phyloP scores from a whole-genome alignment of 1,284 basidiomycete genomes.

The Marasmius tenuissimus region DNA sequence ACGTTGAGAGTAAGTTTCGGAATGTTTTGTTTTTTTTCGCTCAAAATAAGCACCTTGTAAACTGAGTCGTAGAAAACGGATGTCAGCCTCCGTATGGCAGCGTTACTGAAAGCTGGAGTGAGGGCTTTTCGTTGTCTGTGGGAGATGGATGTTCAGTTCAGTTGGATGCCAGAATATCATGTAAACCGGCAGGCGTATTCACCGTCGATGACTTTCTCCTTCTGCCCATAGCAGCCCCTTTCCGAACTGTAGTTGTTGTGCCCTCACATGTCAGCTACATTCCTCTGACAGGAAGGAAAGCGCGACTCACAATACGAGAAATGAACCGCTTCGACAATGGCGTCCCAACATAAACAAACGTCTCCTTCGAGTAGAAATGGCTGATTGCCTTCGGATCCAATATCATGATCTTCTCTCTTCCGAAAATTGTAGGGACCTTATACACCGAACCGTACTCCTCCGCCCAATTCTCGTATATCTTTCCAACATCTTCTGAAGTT shows the following conservation, averaged over 20 bases:
- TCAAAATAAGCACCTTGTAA: conserved; percentile 18
- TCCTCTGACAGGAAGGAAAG: not conserved
- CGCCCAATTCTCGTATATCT: conserved; percentile 41
- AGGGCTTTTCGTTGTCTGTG: conserved; percentile 43
- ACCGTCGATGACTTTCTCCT: conserved; percentile 37
- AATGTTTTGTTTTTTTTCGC: conserved; percentile 19
- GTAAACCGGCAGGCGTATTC: not conserved
- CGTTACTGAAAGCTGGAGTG: conserved; percentile 45
- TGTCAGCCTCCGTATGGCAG: conserved; percentile 40
- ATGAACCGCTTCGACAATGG: conserved; percentile 35
- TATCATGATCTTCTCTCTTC: conserved; percentile 41
- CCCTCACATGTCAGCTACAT: not conserved
- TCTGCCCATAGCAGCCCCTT: conserved; percentile 49
- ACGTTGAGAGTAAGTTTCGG: not conserved
- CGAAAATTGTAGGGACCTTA: conserved; percentile 38
- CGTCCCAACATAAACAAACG: conserved; percentile 45
- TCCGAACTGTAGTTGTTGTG: conserved; percentile 37
- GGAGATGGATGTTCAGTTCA: conserved; percentile 19
- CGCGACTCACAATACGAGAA: conserved; percentile 38
- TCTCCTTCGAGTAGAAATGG: conserved; percentile 51
- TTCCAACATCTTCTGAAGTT: conserved; percentile 25
- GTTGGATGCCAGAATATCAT: conserved; percentile 17
- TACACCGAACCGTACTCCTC: conserved; percentile 49
- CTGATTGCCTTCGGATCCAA: conserved; percentile 55
- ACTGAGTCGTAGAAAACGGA: conserved; percentile 42